Base-by-base conservation (phyloP, 768 basidiomycete species). In the Amanita inopinata region DNA sequence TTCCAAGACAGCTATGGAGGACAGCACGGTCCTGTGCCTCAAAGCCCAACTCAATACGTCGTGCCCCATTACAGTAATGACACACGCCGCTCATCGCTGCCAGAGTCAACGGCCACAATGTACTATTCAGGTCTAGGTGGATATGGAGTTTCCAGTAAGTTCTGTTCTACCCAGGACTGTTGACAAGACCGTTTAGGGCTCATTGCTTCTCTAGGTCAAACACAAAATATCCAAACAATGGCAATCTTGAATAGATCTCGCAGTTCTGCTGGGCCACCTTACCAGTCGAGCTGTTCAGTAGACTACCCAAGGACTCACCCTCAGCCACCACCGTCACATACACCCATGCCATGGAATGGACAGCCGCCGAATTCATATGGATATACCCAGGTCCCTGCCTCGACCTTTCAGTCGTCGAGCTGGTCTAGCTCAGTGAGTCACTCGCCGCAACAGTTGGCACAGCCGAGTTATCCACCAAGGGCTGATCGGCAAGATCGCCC, bases 241-340 rank as follows among this genome's bases (percentile, higher is more conserved):
- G 23, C 43, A 12, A 36, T 44, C 25, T 37, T 34, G 9, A 31
- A 37, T 30, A 19, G 43, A 44, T 44, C 43, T 23, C 43, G 43
- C 22, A 6, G 24, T 5, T 28, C 34, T 8, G 22, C 36, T 12
- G 23, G 33, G 14, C 33, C 14, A 15, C 12, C 34, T 12, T 34
- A 36, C 24, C 42, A 24, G 17, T 28, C 42, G n/a, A 28, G 4
- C 15, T 12, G 15, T 8, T 12, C 42, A 2, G 19, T 25, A 33
- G 43, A 37, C 5, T 44, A 36, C 10, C 18, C 17, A 8, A 44
- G 34, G 28, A 12, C 43, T 4, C 34, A 30, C 11, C 27, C 31
- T n/a, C 43, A 37, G 23, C 27, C 24, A 4, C 28, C 34, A 27
- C 43, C 35, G 10, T 25, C 25, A 10, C 33, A 23, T 25, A 14